Evolutionary conservation across 2,329 filamentous ascomycete species (phyloP).

Genomic region (Davidsoniella eucalypti): DNA sequence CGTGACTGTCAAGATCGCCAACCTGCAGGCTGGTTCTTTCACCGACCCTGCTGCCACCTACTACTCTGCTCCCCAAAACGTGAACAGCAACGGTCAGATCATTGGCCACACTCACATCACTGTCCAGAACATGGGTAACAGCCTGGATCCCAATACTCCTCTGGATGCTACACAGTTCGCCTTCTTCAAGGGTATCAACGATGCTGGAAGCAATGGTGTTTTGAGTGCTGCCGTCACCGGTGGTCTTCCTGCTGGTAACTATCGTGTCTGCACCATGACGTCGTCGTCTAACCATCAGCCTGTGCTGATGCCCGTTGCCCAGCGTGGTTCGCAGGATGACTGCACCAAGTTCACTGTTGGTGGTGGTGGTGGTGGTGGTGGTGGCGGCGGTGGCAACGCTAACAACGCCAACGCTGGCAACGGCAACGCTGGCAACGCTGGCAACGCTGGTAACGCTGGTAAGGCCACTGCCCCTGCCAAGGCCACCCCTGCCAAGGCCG

Average conservation of each 20-base stretch:
- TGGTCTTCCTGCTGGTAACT: constrained; percentile 45
- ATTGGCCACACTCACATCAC: constrained; percentile 45
- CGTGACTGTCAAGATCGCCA: constrained; percentile 33
- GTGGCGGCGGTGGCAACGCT: constrained; percentile 12
- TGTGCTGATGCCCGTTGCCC: constrained; percentile 48
- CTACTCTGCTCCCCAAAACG: constrained; percentile 41
- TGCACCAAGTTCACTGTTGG: constrained; percentile 43
- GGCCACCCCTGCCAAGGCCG: constrained; percentile 14
- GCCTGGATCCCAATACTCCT: constrained; percentile 32
- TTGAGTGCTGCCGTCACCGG: constrained; percentile 36
- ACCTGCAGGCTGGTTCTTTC: constrained; percentile 41
- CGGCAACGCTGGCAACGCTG: constrained; percentile 14
- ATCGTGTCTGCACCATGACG: constrained; percentile 49
- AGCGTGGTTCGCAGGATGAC: constrained; percentile 50
- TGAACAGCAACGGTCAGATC: constrained; percentile 31
- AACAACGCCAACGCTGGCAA: constrained; percentile 14
- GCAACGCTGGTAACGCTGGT: constrained; percentile 14
- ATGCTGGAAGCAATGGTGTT: constrained; percentile 36
- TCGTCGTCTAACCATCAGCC: constrained; percentile 49
- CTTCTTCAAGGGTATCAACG: constrained; percentile 54
- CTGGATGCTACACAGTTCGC: constrained; percentile 37
- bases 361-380: constrained; percentile 16
- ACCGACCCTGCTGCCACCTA: constrained; percentile 44
- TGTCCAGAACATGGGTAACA: constrained; percentile 37
- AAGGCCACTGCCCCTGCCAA: no score